Evolutionary conservation across 179 eudicot species (phyloP).

Genomic region (Vitellaria paradoxa): DNA sequence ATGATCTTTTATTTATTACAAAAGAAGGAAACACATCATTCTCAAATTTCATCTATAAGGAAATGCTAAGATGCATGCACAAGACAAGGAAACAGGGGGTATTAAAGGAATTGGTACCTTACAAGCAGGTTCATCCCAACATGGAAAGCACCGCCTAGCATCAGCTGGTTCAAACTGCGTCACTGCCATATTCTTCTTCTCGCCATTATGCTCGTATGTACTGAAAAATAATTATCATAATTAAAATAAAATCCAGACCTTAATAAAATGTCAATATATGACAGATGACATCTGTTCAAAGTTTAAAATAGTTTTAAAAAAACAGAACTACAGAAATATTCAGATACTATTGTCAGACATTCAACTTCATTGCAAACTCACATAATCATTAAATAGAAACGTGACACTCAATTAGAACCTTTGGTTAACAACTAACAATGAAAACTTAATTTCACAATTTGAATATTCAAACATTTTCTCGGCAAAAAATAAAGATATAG

Average conservation of each 20-base stretch:
- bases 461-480: not conserved
- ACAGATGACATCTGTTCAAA: not conserved
- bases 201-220: conserved; percentile 77
- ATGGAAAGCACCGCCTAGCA: conserved; percentile 97
- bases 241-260: not conserved
- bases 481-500: not conserved
- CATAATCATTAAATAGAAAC: not conserved
- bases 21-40: not conserved
- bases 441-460: too few species aligned
- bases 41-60: not conserved
- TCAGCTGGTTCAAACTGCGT: conserved; percentile 99
- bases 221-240: conserved; percentile 29
- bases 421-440: not conserved
- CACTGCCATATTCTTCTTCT: conserved; percentile 96
- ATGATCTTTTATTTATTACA: not conserved
- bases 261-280: not conserved
- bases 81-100: not conserved
- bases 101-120: conserved; percentile 46
- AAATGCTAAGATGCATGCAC: not conserved
- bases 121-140: conserved; percentile 99
- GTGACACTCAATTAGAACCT: not conserved
- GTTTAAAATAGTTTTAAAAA: not conserved
- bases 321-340: not conserved
- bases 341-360: not conserved
- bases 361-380: not conserved